Conservation (phyloP, 1,284 basidiomycete species). For the Amylostereum chailletii region DNA sequence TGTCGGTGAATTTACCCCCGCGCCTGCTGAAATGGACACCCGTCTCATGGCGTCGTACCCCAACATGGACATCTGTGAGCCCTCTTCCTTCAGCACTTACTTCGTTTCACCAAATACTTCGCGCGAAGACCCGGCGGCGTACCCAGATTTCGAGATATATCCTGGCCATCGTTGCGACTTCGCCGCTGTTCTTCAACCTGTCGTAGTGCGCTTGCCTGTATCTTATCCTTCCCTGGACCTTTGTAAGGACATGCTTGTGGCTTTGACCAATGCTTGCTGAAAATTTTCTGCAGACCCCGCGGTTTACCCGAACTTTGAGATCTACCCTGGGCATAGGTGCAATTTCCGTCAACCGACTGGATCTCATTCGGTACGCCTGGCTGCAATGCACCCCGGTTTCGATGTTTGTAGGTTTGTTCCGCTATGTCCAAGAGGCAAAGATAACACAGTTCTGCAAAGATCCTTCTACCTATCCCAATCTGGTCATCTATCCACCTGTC, state of each 20-base stretch:
- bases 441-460: constrained; percentile 2
- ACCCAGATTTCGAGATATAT: constrained; percentile 12
- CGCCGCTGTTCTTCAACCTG: background rate
- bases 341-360: background rate
- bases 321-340: constrained; percentile 19
- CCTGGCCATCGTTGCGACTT: background rate
- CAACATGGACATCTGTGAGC: constrained; percentile 21
- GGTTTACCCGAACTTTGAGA: constrained; percentile 29
- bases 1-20: background rate
- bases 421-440: background rate
- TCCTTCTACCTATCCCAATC: constrained; percentile 7
- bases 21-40: background rate
- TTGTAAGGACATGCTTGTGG: constrained; percentile 6
- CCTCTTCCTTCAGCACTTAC: background rate
- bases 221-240: constrained; percentile 6
- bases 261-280: constrained; percentile 7
- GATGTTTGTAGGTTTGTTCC: constrained; percentile 20
- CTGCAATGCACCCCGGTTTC: constrained; percentile 17
- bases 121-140: background rate
- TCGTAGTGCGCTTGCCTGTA: background rate
- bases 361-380: constrained; percentile 2
- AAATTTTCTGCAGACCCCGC: constrained; percentile 23
- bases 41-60: constrained; percentile 13
- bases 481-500: background rate
- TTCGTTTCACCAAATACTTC: no score